These are phyloP conservation scores for Saposhnikovia divaricata DNA, from an alignment of 129 eudicot genomes.

Conservation along the genomic window DNA sequence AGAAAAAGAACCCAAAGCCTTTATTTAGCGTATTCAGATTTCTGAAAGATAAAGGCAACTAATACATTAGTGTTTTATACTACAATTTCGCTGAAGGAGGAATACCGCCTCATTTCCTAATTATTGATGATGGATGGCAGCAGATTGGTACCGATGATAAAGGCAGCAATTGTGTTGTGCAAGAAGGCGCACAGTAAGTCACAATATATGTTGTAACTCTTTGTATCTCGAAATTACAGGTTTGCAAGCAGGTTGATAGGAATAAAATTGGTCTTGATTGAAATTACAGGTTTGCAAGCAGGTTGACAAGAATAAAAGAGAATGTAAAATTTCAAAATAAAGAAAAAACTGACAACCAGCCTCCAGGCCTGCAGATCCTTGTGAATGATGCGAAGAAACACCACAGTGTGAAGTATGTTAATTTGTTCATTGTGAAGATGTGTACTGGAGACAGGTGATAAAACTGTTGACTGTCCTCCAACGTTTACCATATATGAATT, in stretches of 20 bases:
- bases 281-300: conserved; percentile 71
- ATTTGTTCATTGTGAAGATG: too few relatives aligned
- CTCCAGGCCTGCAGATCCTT: conserved; percentile 61
- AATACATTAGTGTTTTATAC: background rate
- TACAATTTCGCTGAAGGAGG: conserved; percentile 75
- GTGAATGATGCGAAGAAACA: conserved; percentile 70
- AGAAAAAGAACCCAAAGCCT: background rate
- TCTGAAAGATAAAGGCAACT: background rate
- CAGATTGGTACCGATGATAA: conserved; percentile 57
- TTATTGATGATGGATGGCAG: conserved; percentile 98
- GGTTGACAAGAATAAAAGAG: conserved; percentile 80
- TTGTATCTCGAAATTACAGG: conserved; percentile 30
- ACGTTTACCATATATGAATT: too few relatives aligned
- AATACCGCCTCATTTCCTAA: conserved; percentile 70
- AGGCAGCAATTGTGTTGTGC: conserved; percentile 42
- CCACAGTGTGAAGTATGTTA: conserved; percentile 70
- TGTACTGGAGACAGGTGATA: too few relatives aligned
- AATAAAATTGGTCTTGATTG: conserved; percentile 24
- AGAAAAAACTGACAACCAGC: conserved; percentile 41
- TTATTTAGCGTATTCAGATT: background rate
- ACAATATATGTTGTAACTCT: background rate
- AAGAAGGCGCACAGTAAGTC: conserved; percentile 92
- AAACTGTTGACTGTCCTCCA: too few relatives aligned
- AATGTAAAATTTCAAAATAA: conserved; percentile 69
- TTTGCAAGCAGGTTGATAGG: conserved; percentile 85